A percentile compares a stretch with the other conserved stretches of the same genome.
These are phyloP conservation scores for Cystobasidium onofrii DNA, from an alignment of 768 basidiomycete genomes.

Conservation along the genomic window DNA sequence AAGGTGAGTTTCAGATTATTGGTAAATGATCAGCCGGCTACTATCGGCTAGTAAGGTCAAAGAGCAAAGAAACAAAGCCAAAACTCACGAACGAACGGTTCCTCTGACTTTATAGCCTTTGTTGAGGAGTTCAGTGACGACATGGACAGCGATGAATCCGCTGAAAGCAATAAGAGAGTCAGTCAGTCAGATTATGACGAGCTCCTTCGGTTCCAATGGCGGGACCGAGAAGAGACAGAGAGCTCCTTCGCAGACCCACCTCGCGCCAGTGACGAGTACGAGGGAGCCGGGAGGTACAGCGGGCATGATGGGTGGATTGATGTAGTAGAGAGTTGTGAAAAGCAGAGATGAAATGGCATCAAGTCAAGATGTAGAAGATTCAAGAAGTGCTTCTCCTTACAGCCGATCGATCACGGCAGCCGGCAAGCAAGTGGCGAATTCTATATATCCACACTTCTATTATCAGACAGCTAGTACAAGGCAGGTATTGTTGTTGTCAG, in stretches of 20 bases:
- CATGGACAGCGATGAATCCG: slow-evolving; percentile 10
- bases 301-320: not conserved
- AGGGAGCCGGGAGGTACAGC: not conserved
- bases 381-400: not conserved
- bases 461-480: no score
- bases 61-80: not conserved
- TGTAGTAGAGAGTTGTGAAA: not conserved
- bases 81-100: slow-evolving; percentile 1
- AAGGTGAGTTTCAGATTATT: not conserved
- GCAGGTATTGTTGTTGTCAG: no score
- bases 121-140: slow-evolving; percentile 14
- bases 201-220: not conserved
- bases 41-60: not conserved
- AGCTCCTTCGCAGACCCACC: not conserved
- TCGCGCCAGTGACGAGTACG: not conserved
- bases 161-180: not conserved
- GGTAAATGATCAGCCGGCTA: not conserved
- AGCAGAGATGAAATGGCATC: not conserved
- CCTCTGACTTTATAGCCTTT: slow-evolving; percentile 26
- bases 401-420: slow-evolving; percentile 7
- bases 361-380: no score
- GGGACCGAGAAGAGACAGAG: no score
- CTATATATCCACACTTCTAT: no score
- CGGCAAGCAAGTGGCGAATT: no score
- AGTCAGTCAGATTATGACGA: not conserved